Percentiles rank a stretch among this genome's conserved stretches.
Conservation (phyloP, 345 rosid genomes). For the Hibiscus trionum region DNA sequence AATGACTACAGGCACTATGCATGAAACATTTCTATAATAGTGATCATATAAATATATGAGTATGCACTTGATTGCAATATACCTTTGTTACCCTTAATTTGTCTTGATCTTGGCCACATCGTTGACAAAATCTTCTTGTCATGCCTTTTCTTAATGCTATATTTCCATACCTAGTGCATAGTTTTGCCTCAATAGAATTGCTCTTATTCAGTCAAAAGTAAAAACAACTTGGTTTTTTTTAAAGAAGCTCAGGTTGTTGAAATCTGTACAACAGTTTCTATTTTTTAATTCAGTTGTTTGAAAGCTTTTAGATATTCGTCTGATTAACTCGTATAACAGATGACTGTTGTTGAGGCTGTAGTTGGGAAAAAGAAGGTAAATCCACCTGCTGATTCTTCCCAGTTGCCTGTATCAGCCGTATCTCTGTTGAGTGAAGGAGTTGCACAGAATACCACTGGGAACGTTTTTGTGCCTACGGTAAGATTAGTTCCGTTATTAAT, state of each 20-base stretch:
- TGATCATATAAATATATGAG: not conserved
- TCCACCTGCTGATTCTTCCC: constrained; percentile 50
- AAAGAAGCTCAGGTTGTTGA: not conserved
- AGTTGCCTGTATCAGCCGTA: constrained; percentile 35
- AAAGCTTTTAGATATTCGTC: not conserved
- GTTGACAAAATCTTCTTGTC: not conserved
- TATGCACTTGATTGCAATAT: not conserved
- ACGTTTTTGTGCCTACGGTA: constrained; percentile 75
- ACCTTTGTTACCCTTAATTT: not conserved
- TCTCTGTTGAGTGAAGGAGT: constrained; percentile 64
- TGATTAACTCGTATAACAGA: constrained; percentile 38
- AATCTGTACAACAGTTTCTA: not conserved
- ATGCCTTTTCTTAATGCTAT: not conserved
- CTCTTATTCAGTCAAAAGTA: not conserved
- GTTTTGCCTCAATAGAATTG: not conserved
- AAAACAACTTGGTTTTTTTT: not conserved
- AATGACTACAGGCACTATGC: too few species aligned
- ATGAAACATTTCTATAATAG: too few species aligned
- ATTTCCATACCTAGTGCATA: not conserved
- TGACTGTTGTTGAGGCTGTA: constrained; percentile 90
- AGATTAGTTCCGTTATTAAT: not conserved
- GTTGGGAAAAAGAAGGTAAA: constrained; percentile 59
- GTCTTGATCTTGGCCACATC: not conserved
- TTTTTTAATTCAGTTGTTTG: not conserved
- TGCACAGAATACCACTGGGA: constrained; percentile 89